Base-by-base conservation (phyloP, 169 alveolate genomes). In the Plasmodium fragile region DNA sequence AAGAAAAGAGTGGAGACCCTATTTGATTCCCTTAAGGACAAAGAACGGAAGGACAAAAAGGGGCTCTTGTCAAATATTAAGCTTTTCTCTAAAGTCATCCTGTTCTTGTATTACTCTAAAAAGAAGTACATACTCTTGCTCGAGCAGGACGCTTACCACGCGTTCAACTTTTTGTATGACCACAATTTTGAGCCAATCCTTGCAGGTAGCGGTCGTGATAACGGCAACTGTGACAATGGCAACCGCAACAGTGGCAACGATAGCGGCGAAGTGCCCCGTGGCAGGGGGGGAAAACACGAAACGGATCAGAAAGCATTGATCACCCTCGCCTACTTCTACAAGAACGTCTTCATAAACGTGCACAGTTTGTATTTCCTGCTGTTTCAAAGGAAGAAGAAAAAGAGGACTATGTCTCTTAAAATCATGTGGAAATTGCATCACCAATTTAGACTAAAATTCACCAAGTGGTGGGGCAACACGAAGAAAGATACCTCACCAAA, bases 331-430 rank as follows among this genome's bases (percentile, higher is more conserved):
- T 85, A 52, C 45, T 85, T 85, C 43, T 85, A 85, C 80, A 53
- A 85, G 32, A 73, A 85, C 43, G 84, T 85, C 11, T 85, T 85
- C 28, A 39, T 85, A 75, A 85, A 85, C 65, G 69, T 73, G 2
- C 93, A 85, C 32, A 85, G 65, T 52, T n/a, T 77, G 18, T 85
- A 85, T 41, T 85, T 85, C 49, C 43, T 69, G 28, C 77, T 85
- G 22, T 85, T 85, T 75, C 93, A 85, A 36, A 41, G 69, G 79
- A 85, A 85, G 69, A 85, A 85, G 53, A 85, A 85, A 85, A 72
- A 49, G 59, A 34, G 93, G 80, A 85, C 55, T 5, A 65, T 75
- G 22, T 73, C 85, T 8, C 85, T 85, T 32, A 85, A 85, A 85
- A 73, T 85, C 1, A 39, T 85, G 34, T 85, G 93, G 93, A 85